Conservation (phyloP, 2,329 filamentous ascomycete genomes). For the Fusarium devonianum region DNA sequence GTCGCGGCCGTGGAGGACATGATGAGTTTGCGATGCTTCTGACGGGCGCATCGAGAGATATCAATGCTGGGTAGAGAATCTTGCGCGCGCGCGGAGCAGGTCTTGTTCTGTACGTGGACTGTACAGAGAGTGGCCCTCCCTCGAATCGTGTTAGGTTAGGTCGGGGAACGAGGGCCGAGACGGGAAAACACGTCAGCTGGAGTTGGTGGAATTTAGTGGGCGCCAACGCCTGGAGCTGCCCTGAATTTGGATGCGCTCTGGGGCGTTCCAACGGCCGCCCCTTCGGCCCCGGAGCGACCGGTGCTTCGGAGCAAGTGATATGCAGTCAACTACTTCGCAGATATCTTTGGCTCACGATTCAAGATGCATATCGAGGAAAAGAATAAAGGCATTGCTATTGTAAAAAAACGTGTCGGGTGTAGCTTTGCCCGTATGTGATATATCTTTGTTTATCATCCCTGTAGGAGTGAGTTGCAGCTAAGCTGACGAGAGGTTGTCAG, state of each 20-base stretch:
- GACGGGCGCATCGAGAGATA: constrained; percentile 34
- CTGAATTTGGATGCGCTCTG: constrained; percentile 18
- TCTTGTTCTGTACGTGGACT: constrained; percentile 14
- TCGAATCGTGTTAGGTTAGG: constrained; percentile 27
- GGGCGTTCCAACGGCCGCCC: constrained; percentile 26
- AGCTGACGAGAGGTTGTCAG: too few species aligned
- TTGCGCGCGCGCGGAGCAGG: constrained; percentile 24
- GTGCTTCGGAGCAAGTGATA: constrained; percentile 10
- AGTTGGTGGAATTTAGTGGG: constrained; percentile 37
- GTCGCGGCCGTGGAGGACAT: constrained; percentile 52
- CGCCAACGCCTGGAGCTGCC: constrained; percentile 22
- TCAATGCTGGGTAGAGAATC: constrained; percentile 16
- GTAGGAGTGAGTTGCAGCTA: too few species aligned
- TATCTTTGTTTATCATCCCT: too few species aligned
- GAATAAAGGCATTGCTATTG: too few species aligned
- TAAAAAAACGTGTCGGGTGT: too few species aligned
- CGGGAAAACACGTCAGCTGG: constrained; percentile 40
- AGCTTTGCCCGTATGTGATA: too few species aligned
- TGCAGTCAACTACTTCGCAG: constrained; percentile 4
- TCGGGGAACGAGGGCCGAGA: constrained; percentile 21
- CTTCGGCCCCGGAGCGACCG: constrained; percentile 17
- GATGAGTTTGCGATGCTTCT: constrained; percentile 34
- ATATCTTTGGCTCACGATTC: neutral
- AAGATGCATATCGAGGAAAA: too few species aligned
- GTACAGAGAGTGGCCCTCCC: constrained; percentile 20